Base-by-base conservation (phyloP, 2,329 filamentous ascomycete species). In the Xylogone sp. region DNA sequence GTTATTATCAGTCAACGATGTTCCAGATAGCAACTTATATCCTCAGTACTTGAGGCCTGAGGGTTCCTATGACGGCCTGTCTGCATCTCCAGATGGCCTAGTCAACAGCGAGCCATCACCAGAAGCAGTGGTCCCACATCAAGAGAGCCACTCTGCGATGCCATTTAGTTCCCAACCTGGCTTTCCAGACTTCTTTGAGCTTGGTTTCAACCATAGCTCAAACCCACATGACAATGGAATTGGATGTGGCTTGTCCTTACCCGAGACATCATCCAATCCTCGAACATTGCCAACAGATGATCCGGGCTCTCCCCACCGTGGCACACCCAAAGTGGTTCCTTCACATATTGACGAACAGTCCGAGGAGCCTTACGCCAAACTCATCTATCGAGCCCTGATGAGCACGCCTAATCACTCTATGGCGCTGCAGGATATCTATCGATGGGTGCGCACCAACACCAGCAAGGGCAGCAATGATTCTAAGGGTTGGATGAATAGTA, bases 401-500 rank as follows among this genome's bases (percentile, higher is more conserved):
- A 82, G 82, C 58, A 79, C 78, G 0, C 80, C 83, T 0, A 73
- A 76, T 4, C 78, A 87, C 55, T 83, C 82, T 20, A 87, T 97
- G 82, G 82, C 87, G 2, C 76, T 97, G 12, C 85, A 91, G 59
- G 86, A 95, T 49, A 88, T 97, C 52, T 97, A 97, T 69, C 78
- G 86, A 52, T 97, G 93, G 91, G 96, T 97, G 63, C 76, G 81
- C 42, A 78, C 85, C 22, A 86, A 96, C 63, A 96, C 91, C 2
- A 79, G 82, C 59, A 96, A 94, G 68, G 83, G 82, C 3, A 77
- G 78, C 44, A 66, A 70, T 18, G 77, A 75, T 7, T 73, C 70
- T 12, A 87, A 84, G 60, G 93, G 92, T 9, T 97, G 93, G 93
- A 88, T 93, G 71, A 97, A 97, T 69, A 96, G 90, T 66, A 95